Evolutionary conservation across 805 yeast genomes (phyloP).

Genomic region (Lipomyces anomalus): DNA sequence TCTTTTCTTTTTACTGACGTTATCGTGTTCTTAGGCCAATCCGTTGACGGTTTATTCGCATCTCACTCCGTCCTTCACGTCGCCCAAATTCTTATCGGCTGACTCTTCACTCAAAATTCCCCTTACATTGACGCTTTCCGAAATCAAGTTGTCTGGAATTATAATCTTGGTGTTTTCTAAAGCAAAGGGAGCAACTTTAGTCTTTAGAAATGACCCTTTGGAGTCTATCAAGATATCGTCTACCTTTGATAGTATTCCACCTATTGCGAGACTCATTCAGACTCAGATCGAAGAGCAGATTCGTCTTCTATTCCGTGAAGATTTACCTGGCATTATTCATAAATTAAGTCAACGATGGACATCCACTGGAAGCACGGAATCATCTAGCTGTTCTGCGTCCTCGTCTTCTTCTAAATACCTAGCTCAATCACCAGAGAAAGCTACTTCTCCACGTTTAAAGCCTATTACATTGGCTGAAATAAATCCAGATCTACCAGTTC

Average conservation of each 20-base stretch:
- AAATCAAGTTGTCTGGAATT: constrained; percentile 69
- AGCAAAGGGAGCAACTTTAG: constrained; percentile 77
- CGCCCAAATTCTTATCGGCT: constrained; percentile 63
- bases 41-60: constrained; percentile 60
- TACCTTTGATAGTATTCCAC: constrained; percentile 79
- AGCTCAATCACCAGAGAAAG: no score
- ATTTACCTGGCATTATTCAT: constrained; percentile 74
- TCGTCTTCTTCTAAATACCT: constrained; percentile 12
- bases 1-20: constrained; percentile 1
- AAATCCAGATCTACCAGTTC: constrained; percentile 54
- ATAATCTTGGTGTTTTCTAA: constrained; percentile 79
- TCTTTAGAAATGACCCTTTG: constrained; percentile 82
- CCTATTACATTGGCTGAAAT: constrained; percentile 46
- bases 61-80: constrained; percentile 46
- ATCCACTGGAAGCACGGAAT: constrained; percentile 30
- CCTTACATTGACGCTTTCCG: constrained; percentile 64
- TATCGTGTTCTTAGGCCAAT: constrained; percentile 53
- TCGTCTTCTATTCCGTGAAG: constrained; percentile 73
- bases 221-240: constrained; percentile 77
- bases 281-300: constrained; percentile 77
- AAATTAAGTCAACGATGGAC: constrained; percentile 66
- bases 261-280: constrained; percentile 76
- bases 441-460: constrained; percentile 29
- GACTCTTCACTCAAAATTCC: constrained; percentile 71
- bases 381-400: constrained; percentile 1